Evolutionary conservation across 352 stramenopile species (phyloP).

Genomic region (Phytophthora citrophthora): DNA sequence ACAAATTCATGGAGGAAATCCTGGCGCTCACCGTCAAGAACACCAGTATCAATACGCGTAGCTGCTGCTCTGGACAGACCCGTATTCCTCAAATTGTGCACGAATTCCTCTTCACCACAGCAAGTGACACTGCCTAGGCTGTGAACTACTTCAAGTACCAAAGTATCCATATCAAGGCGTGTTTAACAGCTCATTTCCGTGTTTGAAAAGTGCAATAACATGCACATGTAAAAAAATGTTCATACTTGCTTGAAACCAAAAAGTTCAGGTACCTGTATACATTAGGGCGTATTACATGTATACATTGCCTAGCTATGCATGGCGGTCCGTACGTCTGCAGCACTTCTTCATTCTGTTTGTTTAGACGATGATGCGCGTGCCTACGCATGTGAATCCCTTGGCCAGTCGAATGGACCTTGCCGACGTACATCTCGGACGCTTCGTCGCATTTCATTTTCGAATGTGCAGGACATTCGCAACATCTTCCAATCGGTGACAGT

Average conservation of each 20-base stretch:
- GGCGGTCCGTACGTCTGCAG: conserved; percentile 11
- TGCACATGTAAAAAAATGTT: neutral
- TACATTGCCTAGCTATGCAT: conserved; percentile 2
- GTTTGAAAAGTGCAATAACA: neutral
- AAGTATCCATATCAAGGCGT: neutral
- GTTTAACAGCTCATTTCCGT: neutral
- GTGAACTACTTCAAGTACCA: too few species aligned
- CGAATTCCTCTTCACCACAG: conserved; percentile 31
- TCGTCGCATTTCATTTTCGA: conserved; percentile 14
- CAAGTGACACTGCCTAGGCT: conserved; percentile 9
- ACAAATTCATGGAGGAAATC: conserved; percentile 22
- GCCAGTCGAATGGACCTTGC: conserved; percentile 8
- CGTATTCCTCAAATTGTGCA: conserved; percentile 33
- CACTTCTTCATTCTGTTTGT: conserved; percentile 18
- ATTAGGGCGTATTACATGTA: neutral
- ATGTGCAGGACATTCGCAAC: conserved; percentile 27
- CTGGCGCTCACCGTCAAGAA: conserved; percentile 16
- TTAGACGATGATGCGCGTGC: conserved; percentile 25
- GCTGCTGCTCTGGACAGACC: conserved; percentile 29
- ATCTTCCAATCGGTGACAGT: conserved; percentile 26
- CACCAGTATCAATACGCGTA: conserved; percentile 7
- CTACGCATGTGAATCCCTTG: conserved; percentile 13
- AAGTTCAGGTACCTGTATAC: conserved; percentile 8
- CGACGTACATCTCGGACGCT: neutral
- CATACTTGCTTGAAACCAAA: neutral